Evolutionary conservation across 495 filamentous ascomycete species (phyloP).

Genomic region (Hypoxylon perforatum): DNA sequence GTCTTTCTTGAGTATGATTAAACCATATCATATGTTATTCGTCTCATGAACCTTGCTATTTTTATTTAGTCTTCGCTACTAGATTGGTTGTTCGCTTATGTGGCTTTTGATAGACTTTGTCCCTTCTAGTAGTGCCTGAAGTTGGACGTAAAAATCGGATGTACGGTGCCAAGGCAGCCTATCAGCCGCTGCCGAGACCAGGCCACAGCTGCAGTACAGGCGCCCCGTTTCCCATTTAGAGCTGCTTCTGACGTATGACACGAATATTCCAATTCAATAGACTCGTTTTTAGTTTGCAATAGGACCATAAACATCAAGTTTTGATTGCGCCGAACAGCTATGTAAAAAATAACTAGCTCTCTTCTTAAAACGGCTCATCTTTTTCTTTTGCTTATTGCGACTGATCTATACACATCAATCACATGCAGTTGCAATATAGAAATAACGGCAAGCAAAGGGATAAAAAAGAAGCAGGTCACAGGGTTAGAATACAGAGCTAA

Average conservation of each 20-base stretch:
- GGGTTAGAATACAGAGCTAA: too few relatives aligned
- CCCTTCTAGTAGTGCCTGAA: too few relatives aligned
- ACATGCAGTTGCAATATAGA: too few relatives aligned
- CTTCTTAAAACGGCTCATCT: too few relatives aligned
- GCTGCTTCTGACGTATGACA: not conserved
- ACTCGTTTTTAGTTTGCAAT: slow-evolving; percentile 8
- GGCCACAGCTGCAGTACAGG: slow-evolving; percentile 10
- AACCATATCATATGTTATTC: too few relatives aligned
- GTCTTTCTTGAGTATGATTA: not conserved
- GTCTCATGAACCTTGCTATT: too few relatives aligned
- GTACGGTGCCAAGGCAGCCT: slow-evolving; percentile 15
- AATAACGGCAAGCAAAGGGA: too few relatives aligned
- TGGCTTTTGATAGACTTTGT: not conserved
- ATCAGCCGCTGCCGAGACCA: slow-evolving; percentile 29
- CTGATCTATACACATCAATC: too few relatives aligned
- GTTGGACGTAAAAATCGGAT: slow-evolving; percentile 7
- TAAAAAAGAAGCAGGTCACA: too few relatives aligned
- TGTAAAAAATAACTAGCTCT: not conserved
- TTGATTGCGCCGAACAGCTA: slow-evolving; percentile 15
- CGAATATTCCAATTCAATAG: slow-evolving; percentile 27
- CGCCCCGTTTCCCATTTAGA: not conserved
- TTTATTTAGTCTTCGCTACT: too few relatives aligned
- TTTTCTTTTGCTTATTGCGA: too few relatives aligned
- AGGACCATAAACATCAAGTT: slow-evolving; percentile 4
- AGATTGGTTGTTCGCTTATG: too few relatives aligned